Evolutionary conservation across 1,284 basidiomycete genomes (phyloP).

Genomic region (Pisolithus thermaeus): DNA sequence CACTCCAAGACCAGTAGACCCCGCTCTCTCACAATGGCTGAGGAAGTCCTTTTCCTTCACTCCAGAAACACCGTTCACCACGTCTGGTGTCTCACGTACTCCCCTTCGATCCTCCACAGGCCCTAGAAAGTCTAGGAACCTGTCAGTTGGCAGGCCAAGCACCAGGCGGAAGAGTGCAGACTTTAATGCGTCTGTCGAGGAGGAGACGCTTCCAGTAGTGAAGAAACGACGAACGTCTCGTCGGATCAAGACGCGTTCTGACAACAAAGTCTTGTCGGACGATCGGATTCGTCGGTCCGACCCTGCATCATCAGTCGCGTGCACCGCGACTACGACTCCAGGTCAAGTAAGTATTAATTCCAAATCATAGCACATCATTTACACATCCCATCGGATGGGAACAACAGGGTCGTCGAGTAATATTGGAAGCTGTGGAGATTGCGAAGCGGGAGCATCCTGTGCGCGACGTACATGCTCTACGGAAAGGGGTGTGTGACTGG

Average conservation of each 20-base stretch:
- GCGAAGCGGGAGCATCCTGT: not conserved
- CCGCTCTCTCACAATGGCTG: not conserved
- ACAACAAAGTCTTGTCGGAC: not conserved
- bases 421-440: slow-evolving; percentile 16
- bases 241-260: not conserved
- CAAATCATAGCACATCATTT: not conserved
- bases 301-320: not conserved
- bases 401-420: not conserved
- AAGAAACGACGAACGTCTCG: not conserved
- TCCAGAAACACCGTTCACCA: not conserved
- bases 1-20: not conserved
- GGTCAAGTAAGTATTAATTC: not conserved
- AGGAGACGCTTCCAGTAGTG: not conserved
- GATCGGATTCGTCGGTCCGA: not conserved
- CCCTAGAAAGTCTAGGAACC: not conserved
- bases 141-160: not conserved
- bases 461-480: not conserved
- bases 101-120: not conserved
- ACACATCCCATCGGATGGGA: not conserved
- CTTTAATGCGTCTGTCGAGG: not conserved
- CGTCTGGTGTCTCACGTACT: no score
- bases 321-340: not conserved
- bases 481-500: not conserved
- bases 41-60: not conserved
- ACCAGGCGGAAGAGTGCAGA: not conserved